Conservation (phyloP, 2,329 filamentous ascomycete genomes). For the Penicillium sp. region DNA sequence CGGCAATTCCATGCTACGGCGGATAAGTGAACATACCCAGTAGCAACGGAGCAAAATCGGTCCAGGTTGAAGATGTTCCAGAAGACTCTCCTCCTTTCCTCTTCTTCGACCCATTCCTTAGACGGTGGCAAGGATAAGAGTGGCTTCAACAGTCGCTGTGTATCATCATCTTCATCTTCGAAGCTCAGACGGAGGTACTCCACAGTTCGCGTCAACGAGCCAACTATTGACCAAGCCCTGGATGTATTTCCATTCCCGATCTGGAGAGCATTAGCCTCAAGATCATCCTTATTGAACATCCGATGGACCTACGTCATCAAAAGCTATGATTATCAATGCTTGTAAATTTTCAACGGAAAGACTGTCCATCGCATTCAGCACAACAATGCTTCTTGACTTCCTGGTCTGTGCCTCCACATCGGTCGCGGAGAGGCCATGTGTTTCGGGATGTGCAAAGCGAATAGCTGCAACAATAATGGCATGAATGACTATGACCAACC, state of each 20-base stretch:
- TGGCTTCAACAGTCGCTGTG: background rate
- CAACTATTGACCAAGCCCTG: conserved; percentile 40
- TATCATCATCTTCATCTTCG: conserved; percentile 28
- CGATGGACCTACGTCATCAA: conserved; percentile 39
- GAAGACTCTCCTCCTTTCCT: background rate
- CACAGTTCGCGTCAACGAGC: conserved; percentile 38
- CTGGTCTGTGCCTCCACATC: background rate
- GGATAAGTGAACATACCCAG: background rate
- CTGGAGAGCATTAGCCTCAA: conserved; percentile 9
- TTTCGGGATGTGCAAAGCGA: background rate
- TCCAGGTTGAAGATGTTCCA: conserved; percentile 28
- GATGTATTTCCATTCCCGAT: conserved; percentile 37
- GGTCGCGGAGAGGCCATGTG: background rate
- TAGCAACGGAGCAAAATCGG: conserved; percentile 36
- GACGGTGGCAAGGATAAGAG: conserved; percentile 1
- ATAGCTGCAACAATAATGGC: conserved; percentile 36
- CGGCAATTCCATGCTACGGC: too few species aligned
- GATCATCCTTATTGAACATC: background rate
- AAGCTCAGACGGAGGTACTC: conserved; percentile 36
- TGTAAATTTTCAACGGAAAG: conserved; percentile 28
- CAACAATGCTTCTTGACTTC: conserved; percentile 14
- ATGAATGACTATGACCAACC: conserved; percentile 37
- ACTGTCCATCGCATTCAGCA: conserved; percentile 18
- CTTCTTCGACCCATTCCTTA: conserved; percentile 12
- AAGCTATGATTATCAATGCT: conserved; percentile 37